phyloP scores from a whole-genome alignment of 2,329 filamentous ascomycete genomes.

The Lojkania enalia region DNA sequence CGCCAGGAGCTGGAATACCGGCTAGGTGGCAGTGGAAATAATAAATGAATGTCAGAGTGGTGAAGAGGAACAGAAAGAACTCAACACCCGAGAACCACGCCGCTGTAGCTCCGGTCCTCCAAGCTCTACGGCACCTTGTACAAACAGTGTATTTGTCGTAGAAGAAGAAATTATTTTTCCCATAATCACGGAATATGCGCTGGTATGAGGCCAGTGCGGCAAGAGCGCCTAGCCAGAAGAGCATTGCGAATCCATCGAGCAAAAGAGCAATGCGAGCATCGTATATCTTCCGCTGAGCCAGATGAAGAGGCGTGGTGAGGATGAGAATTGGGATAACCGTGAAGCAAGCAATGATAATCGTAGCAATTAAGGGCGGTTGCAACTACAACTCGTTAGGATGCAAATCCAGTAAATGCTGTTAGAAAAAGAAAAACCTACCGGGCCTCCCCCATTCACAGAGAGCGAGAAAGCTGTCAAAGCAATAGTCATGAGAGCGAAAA shows the following conservation, averaged over 20 bases:
- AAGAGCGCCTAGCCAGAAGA: slow-evolving; percentile 27
- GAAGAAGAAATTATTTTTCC: not conserved
- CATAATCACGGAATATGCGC: slow-evolving; percentile 18
- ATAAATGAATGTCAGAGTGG: slow-evolving; percentile 21
- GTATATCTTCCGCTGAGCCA: slow-evolving; percentile 21
- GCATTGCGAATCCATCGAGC: slow-evolving; percentile 17
- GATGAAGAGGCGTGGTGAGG: slow-evolving; percentile 20
- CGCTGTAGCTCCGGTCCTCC: slow-evolving; percentile 20
- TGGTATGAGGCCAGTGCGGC: slow-evolving; percentile 23
- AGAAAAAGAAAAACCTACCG: slow-evolving; percentile 9
- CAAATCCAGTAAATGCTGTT: too few species aligned
- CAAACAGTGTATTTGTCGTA: too few species aligned
- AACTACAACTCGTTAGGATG: slow-evolving; percentile 13
- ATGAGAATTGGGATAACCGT: slow-evolving; percentile 24
- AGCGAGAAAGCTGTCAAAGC: slow-evolving; percentile 28
- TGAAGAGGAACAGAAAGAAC: slow-evolving; percentile 25
- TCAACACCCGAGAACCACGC: slow-evolving; percentile 22
- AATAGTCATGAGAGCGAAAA: slow-evolving; percentile 33
- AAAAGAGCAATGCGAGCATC: slow-evolving; percentile 21
- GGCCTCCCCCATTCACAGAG: slow-evolving; percentile 22
- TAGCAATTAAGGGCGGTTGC: slow-evolving; percentile 22
- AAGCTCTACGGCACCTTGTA: slow-evolving; percentile 16
- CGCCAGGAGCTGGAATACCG: slow-evolving; percentile 8
- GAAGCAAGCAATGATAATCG: slow-evolving; percentile 20
- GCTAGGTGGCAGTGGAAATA: slow-evolving; percentile 25